Base-by-base conservation (phyloP, 306 rosid species). In the Herpetospermum pedunculosum region DNA sequence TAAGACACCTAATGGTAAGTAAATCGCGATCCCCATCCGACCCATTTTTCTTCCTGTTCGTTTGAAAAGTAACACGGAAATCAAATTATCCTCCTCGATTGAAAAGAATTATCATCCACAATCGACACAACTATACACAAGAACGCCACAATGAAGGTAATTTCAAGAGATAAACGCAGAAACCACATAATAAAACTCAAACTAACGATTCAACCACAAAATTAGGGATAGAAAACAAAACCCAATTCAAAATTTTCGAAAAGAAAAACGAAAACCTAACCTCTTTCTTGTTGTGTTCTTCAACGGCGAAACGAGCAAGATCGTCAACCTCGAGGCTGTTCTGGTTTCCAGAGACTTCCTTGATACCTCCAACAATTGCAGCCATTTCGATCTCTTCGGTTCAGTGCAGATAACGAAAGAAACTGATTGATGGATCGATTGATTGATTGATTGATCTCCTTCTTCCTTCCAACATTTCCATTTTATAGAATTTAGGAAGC, bases 241-340 rank as follows among this genome's bases (percentile, higher is more conserved):
- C 34, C 50, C 6, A 12, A 65, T 11, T 40, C 7, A 6, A 16
- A 70, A 3, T 6, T 64, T 29, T 6, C 19, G 4, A 14, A 67
- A 10, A 50, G 18, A 8, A 64, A 12, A 26, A 50, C 5, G 47
- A 38, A 44, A 5, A n/a, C 29, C 25, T 16, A 52, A 92, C 96
- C 91, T 85, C 84, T 75, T 87, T 89, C 73, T 83, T 83, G 79
- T 89, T 94, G 85, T 94, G 89, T 46, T 91, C 88, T 0, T 88
- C 90, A 32, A 94, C 91, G 0, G 99, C 97, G 84, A 85, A 94
- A 10, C 92, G 86, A 59, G 95, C 96, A 11, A 94, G 91, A 65
- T 58, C 49, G 6, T 89, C 95, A 50, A 72, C 68, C 32, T 81
- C 80, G 44, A 79, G n/a, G 69, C 76, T 81, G 76, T 84, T 84